Evolutionary conservation across 2,329 filamentous ascomycete genomes (phyloP).

Genomic region (Kalaharituber pfeilii): DNA sequence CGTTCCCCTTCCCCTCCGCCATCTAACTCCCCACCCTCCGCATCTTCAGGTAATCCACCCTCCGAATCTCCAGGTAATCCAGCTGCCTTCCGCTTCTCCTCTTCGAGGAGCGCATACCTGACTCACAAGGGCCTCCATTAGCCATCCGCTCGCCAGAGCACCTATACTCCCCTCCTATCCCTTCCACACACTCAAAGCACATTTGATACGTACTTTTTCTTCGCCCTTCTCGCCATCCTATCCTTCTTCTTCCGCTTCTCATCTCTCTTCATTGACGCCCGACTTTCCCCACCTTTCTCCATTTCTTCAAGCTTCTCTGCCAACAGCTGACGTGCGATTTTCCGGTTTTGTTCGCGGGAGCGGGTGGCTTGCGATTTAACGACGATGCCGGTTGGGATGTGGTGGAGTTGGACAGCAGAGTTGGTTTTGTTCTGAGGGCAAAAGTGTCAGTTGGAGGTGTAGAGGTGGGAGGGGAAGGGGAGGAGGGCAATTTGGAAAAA

Average conservation of each 20-base stretch:
- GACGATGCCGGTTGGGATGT: conserved; percentile 76
- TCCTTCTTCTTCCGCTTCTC: conserved; percentile 49
- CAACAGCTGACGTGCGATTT: conserved; percentile 60
- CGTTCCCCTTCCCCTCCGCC: conserved; percentile 7
- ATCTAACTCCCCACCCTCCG: conserved; percentile 8
- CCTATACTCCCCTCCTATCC: background rate
- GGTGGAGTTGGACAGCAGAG: conserved; percentile 82
- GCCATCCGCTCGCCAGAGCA: too few species aligned
- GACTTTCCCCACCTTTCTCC: conserved; percentile 51
- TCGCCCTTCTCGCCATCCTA: conserved; percentile 64
- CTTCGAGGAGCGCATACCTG: background rate
- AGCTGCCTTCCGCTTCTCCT: background rate
- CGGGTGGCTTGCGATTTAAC: conserved; percentile 88
- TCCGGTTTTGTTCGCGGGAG: conserved; percentile 71
- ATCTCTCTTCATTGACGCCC: conserved; percentile 43
- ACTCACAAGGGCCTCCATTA: too few species aligned
- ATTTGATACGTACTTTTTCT: conserved; percentile 62
- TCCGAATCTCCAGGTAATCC: background rate
- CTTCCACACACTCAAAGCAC: background rate
- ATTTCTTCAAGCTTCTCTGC: conserved; percentile 61
- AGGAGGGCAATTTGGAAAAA: background rate
- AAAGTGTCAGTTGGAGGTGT: too few species aligned
- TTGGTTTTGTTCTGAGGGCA: conserved; percentile 93
- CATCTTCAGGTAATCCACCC: background rate
- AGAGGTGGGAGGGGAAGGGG: background rate